A percentile compares a stretch with the other conserved stretches of the same genome.
phyloP scores from a whole-genome alignment of 805 yeast species.

The Metschnikowia similis region DNA sequence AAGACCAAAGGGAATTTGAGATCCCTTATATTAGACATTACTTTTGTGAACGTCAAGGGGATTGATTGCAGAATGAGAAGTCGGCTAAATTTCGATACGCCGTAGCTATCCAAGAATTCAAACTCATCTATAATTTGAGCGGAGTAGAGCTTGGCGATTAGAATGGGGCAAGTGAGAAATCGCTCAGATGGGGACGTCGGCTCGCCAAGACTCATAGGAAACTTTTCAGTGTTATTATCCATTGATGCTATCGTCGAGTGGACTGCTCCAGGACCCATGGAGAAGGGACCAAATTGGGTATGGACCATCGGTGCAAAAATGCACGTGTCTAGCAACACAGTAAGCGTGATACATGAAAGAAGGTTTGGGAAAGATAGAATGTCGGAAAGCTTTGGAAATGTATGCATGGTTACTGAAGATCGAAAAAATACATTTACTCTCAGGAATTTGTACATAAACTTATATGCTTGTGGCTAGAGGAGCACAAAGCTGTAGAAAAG shows the following conservation, averaged over 20 bases:
- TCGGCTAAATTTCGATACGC: not conserved
- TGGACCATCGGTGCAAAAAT: conserved; percentile 1
- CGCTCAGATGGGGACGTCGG: not conserved
- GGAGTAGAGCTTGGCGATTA: not conserved
- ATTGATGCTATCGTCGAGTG: not conserved
- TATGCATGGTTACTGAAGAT: not conserved
- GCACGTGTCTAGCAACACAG: conserved; percentile 1
- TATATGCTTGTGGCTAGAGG: not conserved
- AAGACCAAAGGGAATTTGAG: not conserved
- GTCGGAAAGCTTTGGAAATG: not conserved
- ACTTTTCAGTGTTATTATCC: not conserved
- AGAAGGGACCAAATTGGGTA: not conserved
- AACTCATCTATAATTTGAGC: not conserved
- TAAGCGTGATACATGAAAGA: conserved; percentile 1
- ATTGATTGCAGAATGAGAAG: not conserved
- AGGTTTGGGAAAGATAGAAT: not conserved
- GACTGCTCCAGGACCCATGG: not conserved
- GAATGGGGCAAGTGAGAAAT: not conserved
- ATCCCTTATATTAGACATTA: not conserved
- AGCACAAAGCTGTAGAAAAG: not conserved
- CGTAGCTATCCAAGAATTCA: not conserved
- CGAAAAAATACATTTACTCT: not conserved
- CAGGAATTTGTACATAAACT: not conserved
- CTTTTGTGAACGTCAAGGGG: not conserved
- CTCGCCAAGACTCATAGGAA: not conserved